Evolutionary conservation across 352 stramenopile genomes (phyloP).

Genomic region (Pythium chondricola): DNA sequence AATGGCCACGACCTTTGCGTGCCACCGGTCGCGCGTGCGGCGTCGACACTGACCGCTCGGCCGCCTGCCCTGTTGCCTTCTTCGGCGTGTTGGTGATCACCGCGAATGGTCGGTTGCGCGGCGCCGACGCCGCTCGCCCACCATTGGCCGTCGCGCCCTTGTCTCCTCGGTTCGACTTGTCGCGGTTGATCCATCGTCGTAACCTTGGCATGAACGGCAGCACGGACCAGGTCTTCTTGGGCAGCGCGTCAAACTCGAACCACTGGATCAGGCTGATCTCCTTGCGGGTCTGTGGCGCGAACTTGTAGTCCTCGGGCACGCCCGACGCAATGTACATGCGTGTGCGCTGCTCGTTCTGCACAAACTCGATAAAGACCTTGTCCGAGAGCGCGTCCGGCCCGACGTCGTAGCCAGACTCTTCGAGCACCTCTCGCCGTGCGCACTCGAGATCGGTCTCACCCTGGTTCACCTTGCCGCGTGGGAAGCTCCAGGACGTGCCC

Average conservation of each 20-base stretch:
- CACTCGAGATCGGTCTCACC: slow-evolving; percentile 85
- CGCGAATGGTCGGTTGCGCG: slow-evolving; percentile 53
- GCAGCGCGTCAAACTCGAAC: slow-evolving; percentile 86
- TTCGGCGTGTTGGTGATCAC: slow-evolving; percentile 40
- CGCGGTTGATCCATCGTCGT: slow-evolving; percentile 84
- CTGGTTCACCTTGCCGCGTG: slow-evolving; percentile 92
- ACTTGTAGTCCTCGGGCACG: slow-evolving; percentile 89
- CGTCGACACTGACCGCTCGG: slow-evolving; percentile 66
- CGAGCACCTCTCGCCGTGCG: slow-evolving; percentile 86
- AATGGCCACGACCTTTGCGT: slow-evolving; percentile 58
- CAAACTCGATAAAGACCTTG: slow-evolving; percentile 81
- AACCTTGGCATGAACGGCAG: slow-evolving; percentile 90
- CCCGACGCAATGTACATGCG: slow-evolving; percentile 89
- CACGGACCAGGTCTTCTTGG: slow-evolving; percentile 92
- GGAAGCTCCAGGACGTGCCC: slow-evolving; percentile 89
- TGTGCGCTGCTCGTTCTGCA: slow-evolving; percentile 86
- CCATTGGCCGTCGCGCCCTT: not conserved
- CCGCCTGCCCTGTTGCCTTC: slow-evolving; percentile 20
- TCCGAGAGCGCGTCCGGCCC: slow-evolving; percentile 56
- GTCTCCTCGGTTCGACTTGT: slow-evolving; percentile 39
- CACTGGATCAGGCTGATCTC: slow-evolving; percentile 93
- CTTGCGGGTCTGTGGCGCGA: slow-evolving; percentile 92
- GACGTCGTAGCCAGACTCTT: slow-evolving; percentile 91
- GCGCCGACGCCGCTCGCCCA: slow-evolving; percentile 61
- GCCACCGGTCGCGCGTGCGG: slow-evolving; percentile 43